Base-by-base conservation (phyloP, 331 rosid genomes). In the Cydonia oblonga region DNA sequence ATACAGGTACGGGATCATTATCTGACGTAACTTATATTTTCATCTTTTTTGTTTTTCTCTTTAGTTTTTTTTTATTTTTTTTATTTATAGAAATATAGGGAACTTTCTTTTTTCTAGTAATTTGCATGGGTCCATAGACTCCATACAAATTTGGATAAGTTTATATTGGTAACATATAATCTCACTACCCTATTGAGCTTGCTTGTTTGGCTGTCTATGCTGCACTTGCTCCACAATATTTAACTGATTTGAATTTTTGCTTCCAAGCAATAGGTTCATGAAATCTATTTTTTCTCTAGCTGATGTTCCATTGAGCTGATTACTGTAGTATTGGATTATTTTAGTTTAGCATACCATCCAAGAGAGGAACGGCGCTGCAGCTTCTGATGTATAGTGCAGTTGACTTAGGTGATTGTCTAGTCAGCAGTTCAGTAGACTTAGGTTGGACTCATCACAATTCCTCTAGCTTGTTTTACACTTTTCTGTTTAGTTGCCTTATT, bases 1-100 rank as follows among this genome's bases (percentile, higher is more conserved):
- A 68, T 76, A 68, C 81, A 67, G 84, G 84, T 81, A 72, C 54
- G 72, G 42, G 72, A 49, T 66, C 52, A 35, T 19, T 58, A 51
- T 38, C 61, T 40, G 29, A 67, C 29, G 56, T 71, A 66, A 30
- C 11, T 61, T 60, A 7, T 68, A 13, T 67, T 63, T 29, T 19
- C 3, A 11, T 42, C 12, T 60, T 26, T 28, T 26, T 8, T 42
- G 60, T 66, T 38, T 25, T 51, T 35, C 58, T 30, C 12, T 69
- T 16, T 44, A 2, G 4, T 15, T 54, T 3, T 5, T 5, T 24
- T 56, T n/a, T 24, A 7, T 30, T 30, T 6, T 32, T 25, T 25
- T 25, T 25, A 25, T 25, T 25, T 0, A 38, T 9, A 9, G 26
- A 71, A 38, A 18, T 7, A 29, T 28, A 54, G n/a, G 69, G 22